phyloP scores from a whole-genome alignment of 345 rosid genomes.

The Brassica incana region DNA sequence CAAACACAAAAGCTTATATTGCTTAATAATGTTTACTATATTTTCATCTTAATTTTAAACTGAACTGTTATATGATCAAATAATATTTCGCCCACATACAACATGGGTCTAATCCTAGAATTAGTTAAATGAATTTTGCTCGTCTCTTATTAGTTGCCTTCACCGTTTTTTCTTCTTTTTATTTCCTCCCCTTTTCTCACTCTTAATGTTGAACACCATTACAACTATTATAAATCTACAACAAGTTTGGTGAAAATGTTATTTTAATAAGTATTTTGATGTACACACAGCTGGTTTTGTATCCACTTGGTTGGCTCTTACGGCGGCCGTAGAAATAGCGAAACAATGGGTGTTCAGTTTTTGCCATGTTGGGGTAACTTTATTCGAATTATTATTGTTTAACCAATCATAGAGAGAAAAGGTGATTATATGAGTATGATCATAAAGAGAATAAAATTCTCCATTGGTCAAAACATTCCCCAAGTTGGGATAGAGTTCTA shows the following conservation, averaged over 20 bases:
- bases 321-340: slow-evolving; percentile 18
- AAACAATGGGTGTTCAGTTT: slow-evolving; percentile 14
- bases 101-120: not conserved
- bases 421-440: not conserved
- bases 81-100: not conserved
- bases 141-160: not conserved
- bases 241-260: not conserved
- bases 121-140: not conserved
- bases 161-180: not conserved
- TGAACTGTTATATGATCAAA: not conserved
- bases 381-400: not conserved
- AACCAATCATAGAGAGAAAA: not conserved
- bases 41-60: not conserved
- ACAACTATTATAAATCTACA: not conserved
- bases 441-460: slow-evolving; percentile 4
- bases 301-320: not conserved
- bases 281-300: not conserved
- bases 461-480: slow-evolving; percentile 21
- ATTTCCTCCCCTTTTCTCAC: not conserved
- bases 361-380: slow-evolving; percentile 20
- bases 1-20: not conserved
- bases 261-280: not conserved
- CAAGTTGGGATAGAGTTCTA: slow-evolving; percentile 8
- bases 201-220: not conserved
- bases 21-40: not conserved